A percentile compares a stretch with the other conserved stretches of the same genome.
Evolutionary conservation across 2,329 filamentous ascomycete genomes (phyloP).

Genomic region (Trichoderma sp.): DNA sequence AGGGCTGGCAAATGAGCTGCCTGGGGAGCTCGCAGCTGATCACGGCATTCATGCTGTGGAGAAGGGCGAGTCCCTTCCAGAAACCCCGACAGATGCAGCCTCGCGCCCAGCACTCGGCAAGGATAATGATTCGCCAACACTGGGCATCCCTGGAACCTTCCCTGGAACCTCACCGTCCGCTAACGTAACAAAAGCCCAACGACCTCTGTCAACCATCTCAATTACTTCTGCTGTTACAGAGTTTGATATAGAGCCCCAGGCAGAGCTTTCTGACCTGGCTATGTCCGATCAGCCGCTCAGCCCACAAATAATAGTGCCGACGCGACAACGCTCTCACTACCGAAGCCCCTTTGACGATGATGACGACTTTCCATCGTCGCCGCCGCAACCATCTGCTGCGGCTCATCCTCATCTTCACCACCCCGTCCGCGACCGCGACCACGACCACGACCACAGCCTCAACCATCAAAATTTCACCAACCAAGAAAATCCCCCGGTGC

Average conservation of each 20-base stretch:
- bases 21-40: conserved; percentile 12
- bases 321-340: conserved; percentile 46
- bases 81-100: conserved; percentile 23
- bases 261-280: conserved; percentile 49
- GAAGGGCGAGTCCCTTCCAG: conserved; percentile 14
- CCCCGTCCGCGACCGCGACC: neutral
- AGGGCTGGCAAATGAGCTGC: neutral
- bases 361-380: conserved; percentile 36
- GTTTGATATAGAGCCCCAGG: conserved; percentile 73
- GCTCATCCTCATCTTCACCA: neutral
- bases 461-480: neutral
- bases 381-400: conserved; percentile 26
- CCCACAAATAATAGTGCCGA: conserved; percentile 32
- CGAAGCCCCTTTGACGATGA: conserved; percentile 56
- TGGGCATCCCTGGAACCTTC: conserved; percentile 68
- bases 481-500: conserved; percentile 6
- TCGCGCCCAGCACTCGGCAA: conserved; percentile 20
- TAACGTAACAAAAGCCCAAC: conserved; percentile 42
- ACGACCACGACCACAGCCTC: neutral
- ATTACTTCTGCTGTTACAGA: conserved; percentile 64
- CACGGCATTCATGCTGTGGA: neutral
- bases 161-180: conserved; percentile 45
- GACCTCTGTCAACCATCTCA: conserved; percentile 61
- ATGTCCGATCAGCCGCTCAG: conserved; percentile 36
- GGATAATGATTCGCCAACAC: conserved; percentile 60